Evolutionary conservation across 164 flowering plant species (phyloP), one percentile per base, ranked within the genome.

Genomic region (Saururus chinensis): DNA sequence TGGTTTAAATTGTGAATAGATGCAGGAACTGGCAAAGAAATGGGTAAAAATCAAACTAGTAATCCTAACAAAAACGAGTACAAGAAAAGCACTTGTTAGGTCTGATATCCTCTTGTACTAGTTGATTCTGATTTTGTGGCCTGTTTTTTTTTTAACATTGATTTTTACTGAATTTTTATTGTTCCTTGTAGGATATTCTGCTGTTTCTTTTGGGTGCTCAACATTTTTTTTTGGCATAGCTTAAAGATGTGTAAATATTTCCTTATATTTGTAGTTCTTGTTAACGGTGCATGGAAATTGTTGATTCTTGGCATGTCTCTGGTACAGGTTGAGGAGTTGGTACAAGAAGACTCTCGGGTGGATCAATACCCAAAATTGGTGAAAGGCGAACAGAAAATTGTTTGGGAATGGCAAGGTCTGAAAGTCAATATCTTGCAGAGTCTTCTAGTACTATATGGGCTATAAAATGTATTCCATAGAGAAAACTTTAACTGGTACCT

Each of bases 331-430:
- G 95, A 85, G 73, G 88, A 82, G 60, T 78, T 93, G 80, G 82
- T 91, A 53, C 87, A 80, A 73, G 91, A 85, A 73, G 97, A 93
- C 78, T 85, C 99, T 60, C 92, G 96, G 52, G 59, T 93, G 59
- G 99, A 93, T 75, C 82, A 74, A 58, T 88, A 84, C 64, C 97
- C 95, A 19, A 88, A 79, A 72, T 64, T 93, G 67, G 86, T 93
- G 55, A 90, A 88, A 80, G 99, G 97, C 35, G 99, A 93, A 71
- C 71, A 82, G 26, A 90, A 84, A 77, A 92, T 84, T 57, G 99
- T 93, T 7, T 93, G 99, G 99, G 96, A 93, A 77, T 93, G 96
- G 97, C 97, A 93, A 90, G 99, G 96, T 92, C 79, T 55, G 63
- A 19, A 63, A 68, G 45, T 41, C 12, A 41, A 9, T 41, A 9